Base-by-base conservation (phyloP, 306 rosid genomes). In the Styphnolobium japonicum region DNA sequence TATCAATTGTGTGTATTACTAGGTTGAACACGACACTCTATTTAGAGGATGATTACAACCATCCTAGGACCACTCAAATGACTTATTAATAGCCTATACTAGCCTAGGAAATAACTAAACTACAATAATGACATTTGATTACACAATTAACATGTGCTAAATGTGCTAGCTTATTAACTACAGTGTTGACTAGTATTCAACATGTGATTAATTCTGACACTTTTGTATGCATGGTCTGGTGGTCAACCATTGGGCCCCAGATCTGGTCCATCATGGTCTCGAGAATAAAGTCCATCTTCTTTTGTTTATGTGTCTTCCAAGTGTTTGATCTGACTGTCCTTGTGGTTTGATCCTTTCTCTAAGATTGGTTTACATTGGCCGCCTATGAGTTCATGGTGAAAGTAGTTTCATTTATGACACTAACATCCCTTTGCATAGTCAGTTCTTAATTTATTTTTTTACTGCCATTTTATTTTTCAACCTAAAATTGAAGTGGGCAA, bases 241-340 rank as follows among this genome's bases (percentile, higher is more conserved):
- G 55, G 53, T 57, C 10, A 58, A 3, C 56, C 52, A 76, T 37
- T 58, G 81, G 72, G 61, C 19, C 49, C 58, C 23, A 2, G 31
- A 19, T 51, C 36, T 25, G 27, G 33, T 67, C 75, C 76, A 55
- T 43, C 19, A 15, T 74, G 27, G 60, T 39, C 42, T 53, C 43
- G 15, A 25, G 43, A 53, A 15, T 33, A 69, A 53, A 19, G 51
- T 27, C 40, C 21, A 39, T 81, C 43, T 21, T 52, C 25, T 72
- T 48, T 31, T 2, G 7, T 36, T 63, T 46, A 36, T 37, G 10
- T 71, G 19, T 40, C 49, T 61, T 31, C 3, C 23, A 62, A 51
- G 15, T 78, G 45, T 63, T 65, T 84, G 76, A 52, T 75, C 45
- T 52, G 48, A 66, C 71, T 51, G 53, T 78, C 62, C 40, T 64